Base-by-base conservation (phyloP, 345 rosid species). In the Eutrema heterophyllum region DNA sequence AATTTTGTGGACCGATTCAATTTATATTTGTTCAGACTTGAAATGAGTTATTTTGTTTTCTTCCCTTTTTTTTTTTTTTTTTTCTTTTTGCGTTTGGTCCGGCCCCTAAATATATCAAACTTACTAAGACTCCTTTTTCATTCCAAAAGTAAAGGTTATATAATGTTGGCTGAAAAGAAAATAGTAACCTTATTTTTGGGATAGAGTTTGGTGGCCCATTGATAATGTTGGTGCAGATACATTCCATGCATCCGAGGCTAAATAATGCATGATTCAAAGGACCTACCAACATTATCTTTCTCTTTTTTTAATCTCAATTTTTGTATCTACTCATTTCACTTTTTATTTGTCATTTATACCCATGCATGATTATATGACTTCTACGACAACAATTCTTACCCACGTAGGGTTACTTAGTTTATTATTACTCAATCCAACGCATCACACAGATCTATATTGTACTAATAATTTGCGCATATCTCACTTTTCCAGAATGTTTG, bases 141-240 rank as follows among this genome's bases (percentile, higher is more conserved):
- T 18, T 18, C 21, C 21, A 18, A 18, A 21, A 21, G 21, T 21
- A 21, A 21, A 21, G 21, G 21, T 21, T 21, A 21, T 21, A 21
- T 21, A 21, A 21, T 3, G 30, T 29, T 29, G 30, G 30, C 30
- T 29, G 30, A 29, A 29, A 3, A 16, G 12, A 60, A 16, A 61
- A n/a, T 63, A 41, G 33, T 39, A 52, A 7, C 38, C 38, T 6
- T 35, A 35, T 35, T 55, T 14, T 53, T 8, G 54, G 53, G 68
- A 64, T 64, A 44, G 56, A 43, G 56, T 53, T 64, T 33, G 64
- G 70, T 64, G 70, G 48, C 12, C 64, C 30, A 24, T 38, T 63
- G 70, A 53, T 44, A 53, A 24, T 43, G 46, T 72, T 43, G 64
- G 55, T 35, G 36, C 64, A 32, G 21, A 56, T 32, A 39, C 11